Evolutionary conservation across 495 filamentous ascomycete species (phyloP).

Genomic region (Xylaria telfairii): DNA sequence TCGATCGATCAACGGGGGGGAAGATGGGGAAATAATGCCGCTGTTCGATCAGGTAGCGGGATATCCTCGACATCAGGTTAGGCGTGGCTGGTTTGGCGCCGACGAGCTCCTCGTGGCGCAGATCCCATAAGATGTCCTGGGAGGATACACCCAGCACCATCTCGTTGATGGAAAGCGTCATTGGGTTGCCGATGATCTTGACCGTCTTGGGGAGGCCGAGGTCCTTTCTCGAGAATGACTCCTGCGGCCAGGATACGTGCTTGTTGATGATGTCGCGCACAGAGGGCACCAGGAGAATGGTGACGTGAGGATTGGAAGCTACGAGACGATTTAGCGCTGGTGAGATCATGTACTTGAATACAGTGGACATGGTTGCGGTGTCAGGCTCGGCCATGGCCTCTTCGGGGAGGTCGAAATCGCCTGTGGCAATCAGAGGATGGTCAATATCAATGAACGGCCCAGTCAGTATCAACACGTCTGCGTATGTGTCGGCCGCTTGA

Average conservation of each 20-base stretch:
- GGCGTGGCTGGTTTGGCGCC: constrained; percentile 56
- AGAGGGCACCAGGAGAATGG: constrained; percentile 82
- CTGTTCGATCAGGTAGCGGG: constrained; percentile 81
- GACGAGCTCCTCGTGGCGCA: constrained; percentile 77
- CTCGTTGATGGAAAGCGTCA: constrained; percentile 86
- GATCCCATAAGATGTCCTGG: constrained; percentile 81
- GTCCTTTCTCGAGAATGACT: constrained; percentile 71
- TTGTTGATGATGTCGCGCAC: constrained; percentile 83
- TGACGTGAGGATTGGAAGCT: constrained; percentile 72
- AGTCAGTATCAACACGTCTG: constrained; percentile 79
- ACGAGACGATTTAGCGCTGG: constrained; percentile 69
- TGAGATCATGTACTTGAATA: constrained; percentile 82
- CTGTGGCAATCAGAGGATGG: constrained; percentile 85
- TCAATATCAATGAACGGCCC: constrained; percentile 92
- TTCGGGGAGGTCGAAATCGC: constrained; percentile 88
- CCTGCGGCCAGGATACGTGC: constrained; percentile 92
- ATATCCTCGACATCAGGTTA: constrained; percentile 68
- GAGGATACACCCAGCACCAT: constrained; percentile 76
- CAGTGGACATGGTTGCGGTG: constrained; percentile 75
- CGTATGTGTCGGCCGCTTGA: constrained; percentile 72
- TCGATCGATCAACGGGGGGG: constrained; percentile 72
- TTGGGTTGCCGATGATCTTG: constrained; percentile 83
- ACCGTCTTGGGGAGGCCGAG: constrained; percentile 76
- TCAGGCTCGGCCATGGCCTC: constrained; percentile 71
- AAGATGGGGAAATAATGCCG: constrained; percentile 89